phyloP scores from a whole-genome alignment of 2,329 filamentous ascomycete species.

The Aspergillus ruber region DNA sequence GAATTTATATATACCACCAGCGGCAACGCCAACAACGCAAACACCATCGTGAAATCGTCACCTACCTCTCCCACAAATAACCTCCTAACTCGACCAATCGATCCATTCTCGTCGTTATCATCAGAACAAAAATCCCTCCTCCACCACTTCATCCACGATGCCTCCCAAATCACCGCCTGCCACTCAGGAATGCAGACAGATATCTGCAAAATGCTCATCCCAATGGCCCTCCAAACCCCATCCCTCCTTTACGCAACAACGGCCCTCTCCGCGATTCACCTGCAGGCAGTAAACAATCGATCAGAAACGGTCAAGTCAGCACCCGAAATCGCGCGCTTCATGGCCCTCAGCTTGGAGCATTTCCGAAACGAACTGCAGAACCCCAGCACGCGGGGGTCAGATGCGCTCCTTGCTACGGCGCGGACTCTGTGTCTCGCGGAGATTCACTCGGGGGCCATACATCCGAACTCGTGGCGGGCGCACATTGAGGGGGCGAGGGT shows the following conservation, averaged over 20 bases:
- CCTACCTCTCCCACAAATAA: constrained; percentile 8
- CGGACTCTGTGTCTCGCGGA: constrained; percentile 39
- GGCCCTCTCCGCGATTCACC: constrained; percentile 38
- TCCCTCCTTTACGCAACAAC: constrained; percentile 39
- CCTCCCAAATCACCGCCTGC: constrained; percentile 36
- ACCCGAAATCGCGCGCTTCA: constrained; percentile 32
- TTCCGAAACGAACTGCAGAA: constrained; percentile 35
- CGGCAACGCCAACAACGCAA: not conserved
- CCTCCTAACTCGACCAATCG: constrained; percentile 23
- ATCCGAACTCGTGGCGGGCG: constrained; percentile 37
- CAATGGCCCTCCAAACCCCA: constrained; percentile 39
- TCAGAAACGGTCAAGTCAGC: constrained; percentile 32
- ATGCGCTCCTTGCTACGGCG: constrained; percentile 36
- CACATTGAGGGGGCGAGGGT: constrained; percentile 39
- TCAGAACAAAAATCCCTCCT: constrained; percentile 30
- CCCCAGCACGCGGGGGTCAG: constrained; percentile 23
- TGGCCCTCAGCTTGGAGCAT: constrained; percentile 36
- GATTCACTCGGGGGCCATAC: constrained; percentile 36
- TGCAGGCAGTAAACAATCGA: constrained; percentile 30
- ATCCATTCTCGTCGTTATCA: constrained; percentile 33
- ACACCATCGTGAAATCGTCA: not conserved
- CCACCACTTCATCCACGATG: constrained; percentile 38
- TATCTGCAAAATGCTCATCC: constrained; percentile 38
- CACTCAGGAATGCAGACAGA: constrained; percentile 36
- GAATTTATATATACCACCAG: constrained; percentile 35